Percentiles rank a stretch among this genome's conserved stretches.
Conservation (phyloP, 2,329 filamentous ascomycete species). For the Calonectria pteridis region DNA sequence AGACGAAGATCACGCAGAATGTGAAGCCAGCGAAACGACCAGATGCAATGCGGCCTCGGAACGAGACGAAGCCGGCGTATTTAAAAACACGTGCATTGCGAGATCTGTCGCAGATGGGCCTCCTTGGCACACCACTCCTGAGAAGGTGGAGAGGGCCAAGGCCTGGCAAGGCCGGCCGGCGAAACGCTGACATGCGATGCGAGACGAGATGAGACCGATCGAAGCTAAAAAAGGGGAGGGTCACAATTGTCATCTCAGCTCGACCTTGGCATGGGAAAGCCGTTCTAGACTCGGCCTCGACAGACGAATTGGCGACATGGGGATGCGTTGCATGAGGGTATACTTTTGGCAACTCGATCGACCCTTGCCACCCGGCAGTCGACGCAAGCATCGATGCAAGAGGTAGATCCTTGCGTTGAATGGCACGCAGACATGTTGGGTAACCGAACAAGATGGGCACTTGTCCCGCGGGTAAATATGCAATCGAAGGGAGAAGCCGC, state of each 20-base stretch:
- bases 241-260: slow-evolving; percentile 1
- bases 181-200: slow-evolving; percentile 1
- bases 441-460: background rate
- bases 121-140: background rate
- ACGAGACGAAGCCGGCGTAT: slow-evolving; percentile 15
- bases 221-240: background rate
- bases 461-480: background rate
- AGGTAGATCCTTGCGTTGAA: background rate
- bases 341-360: background rate
- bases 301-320: background rate
- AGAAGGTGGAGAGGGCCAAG: background rate
- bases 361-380: background rate
- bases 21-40: slow-evolving; percentile 3
- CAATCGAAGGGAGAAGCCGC: background rate
- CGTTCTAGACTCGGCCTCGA: background rate
- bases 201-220: slow-evolving; percentile 14
- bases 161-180: background rate
- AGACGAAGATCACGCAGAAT: slow-evolving; percentile 14
- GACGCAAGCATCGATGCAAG: background rate
- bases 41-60: slow-evolving; percentile 22
- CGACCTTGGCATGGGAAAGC: background rate
- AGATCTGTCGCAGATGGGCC: slow-evolving; percentile 9
- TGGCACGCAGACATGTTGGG: background rate
- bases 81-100: slow-evolving; percentile 7
- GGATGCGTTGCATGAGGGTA: slow-evolving; percentile 7